Conservation (phyloP, 2,329 filamentous ascomycete genomes). For the Parascedosporium putredinis region DNA sequence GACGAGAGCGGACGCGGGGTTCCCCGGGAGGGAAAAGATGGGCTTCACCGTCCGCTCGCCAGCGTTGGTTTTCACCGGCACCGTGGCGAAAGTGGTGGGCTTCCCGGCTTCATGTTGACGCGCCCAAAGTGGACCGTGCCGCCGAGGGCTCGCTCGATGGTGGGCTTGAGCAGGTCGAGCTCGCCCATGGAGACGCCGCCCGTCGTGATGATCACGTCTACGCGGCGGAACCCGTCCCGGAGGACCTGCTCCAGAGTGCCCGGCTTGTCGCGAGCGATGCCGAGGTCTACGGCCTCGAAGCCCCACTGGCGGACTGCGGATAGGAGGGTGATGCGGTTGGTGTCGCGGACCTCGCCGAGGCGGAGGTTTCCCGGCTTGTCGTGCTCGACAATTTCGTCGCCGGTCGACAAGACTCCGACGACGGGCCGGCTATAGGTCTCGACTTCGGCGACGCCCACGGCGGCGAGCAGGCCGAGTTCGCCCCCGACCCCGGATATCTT, state of each 20-base stretch:
- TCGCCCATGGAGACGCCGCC: conserved; percentile 98
- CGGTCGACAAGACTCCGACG: conserved; percentile 83
- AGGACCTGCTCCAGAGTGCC: conserved; percentile 67
- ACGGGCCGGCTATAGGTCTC: conserved; percentile 65
- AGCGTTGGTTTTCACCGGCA: conserved; percentile 53
- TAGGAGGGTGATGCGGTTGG: conserved; percentile 80
- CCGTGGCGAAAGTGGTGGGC: conserved; percentile 90
- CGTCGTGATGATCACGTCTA: conserved; percentile 80
- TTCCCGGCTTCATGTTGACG: conserved; percentile 98
- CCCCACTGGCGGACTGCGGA: conserved; percentile 65
- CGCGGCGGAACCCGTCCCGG: conserved; percentile 59
- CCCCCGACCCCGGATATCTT: conserved; percentile 80
- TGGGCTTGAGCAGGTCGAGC: conserved; percentile 90
- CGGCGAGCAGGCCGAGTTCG: conserved; percentile 81
- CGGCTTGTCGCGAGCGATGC: conserved; percentile 68
- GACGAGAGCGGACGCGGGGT: conserved; percentile 85
- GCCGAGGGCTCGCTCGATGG: conserved; percentile 78
- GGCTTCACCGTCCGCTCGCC: conserved; percentile 53
- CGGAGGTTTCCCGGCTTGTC: conserved; percentile 50
- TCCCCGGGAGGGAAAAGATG: conserved; percentile 86
- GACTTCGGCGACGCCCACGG: conserved; percentile 65
- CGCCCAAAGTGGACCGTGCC: conserved; percentile 94
- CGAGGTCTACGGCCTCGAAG: conserved; percentile 73
- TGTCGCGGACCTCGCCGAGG: conserved; percentile 83
- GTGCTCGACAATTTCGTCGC: conserved; percentile 83